phyloP scores from a whole-genome alignment of 1,139 yeast genomes.

The Sugiyamaella xylanicola region DNA sequence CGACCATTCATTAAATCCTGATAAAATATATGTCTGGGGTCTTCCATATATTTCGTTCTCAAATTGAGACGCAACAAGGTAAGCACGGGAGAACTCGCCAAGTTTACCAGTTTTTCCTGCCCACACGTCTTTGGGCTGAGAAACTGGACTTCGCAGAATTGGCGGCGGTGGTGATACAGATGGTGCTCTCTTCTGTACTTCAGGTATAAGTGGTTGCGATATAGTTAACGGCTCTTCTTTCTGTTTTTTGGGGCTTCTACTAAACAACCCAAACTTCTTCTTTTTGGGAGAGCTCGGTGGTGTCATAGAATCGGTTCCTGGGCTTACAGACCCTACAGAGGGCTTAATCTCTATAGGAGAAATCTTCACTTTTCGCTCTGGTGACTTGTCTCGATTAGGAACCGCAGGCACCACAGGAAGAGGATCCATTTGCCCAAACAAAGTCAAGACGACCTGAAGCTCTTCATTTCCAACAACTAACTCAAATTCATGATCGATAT shows the following conservation, averaged over 20 bases:
- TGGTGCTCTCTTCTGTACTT: slow-evolving; percentile 6
- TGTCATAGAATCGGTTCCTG: slow-evolving; percentile 23
- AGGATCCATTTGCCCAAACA: slow-evolving; percentile 50
- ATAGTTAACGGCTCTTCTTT: slow-evolving; percentile 11
- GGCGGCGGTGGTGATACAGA: slow-evolving; percentile 4
- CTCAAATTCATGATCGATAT: slow-evolving; percentile 79
- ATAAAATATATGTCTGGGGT: slow-evolving; percentile 55
- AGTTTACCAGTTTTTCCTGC: slow-evolving; percentile 62
- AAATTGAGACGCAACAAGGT: slow-evolving; percentile 64
- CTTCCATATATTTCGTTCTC: slow-evolving; percentile 60
- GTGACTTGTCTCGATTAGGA: not conserved
- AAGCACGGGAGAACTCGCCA: slow-evolving; percentile 86
- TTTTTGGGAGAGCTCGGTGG: slow-evolving; percentile 30
- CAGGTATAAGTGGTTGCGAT: slow-evolving; percentile 12
- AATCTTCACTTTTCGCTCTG: not conserved
- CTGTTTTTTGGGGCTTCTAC: slow-evolving; percentile 18
- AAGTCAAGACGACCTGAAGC: slow-evolving; percentile 65
- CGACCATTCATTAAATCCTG: slow-evolving; percentile 83
- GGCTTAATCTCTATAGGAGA: slow-evolving; percentile 7
- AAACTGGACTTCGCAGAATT: not conserved
- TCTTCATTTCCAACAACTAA: slow-evolving; percentile 60
- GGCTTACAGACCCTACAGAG: slow-evolving; percentile 21
- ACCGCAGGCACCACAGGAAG: slow-evolving; percentile 7
- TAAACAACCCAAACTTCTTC: slow-evolving; percentile 15
- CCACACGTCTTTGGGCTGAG: slow-evolving; percentile 36